phyloP scores from a whole-genome alignment of 2,329 filamentous ascomycete species.

The Cladosporium phlei region DNA sequence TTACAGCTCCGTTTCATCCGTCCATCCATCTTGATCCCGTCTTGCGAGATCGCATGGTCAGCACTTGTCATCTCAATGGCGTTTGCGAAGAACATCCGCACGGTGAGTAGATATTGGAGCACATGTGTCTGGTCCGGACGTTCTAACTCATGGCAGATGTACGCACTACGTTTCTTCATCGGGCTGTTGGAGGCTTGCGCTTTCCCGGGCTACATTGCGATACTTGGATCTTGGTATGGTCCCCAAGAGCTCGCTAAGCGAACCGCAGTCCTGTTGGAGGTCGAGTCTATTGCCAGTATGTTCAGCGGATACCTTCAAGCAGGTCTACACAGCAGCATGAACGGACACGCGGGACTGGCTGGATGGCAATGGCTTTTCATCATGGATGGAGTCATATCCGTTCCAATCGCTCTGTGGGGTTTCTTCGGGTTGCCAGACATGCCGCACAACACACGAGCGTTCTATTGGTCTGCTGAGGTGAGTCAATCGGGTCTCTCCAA shows the following conservation, averaged over 20 bases:
- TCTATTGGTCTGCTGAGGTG: conserved; percentile 14
- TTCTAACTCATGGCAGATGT: neutral
- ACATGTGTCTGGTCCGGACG: neutral
- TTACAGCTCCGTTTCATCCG: conserved; percentile 1
- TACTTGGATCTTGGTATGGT: conserved; percentile 41
- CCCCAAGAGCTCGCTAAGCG: conserved; percentile 35
- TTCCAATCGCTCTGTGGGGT: neutral
- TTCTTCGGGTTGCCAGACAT: conserved; percentile 1
- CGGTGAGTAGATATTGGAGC: neutral
- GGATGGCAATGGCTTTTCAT: conserved; percentile 43
- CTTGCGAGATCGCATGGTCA: neutral
- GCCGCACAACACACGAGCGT: conserved; percentile 3
- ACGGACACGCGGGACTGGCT: conserved; percentile 34
- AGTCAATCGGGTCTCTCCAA: neutral
- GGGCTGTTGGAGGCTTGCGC: neutral
- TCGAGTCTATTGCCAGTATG: conserved; percentile 1
- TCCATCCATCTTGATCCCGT: neutral
- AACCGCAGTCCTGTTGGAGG: conserved; percentile 31
- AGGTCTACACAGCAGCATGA: conserved; percentile 26
- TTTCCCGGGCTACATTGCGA: conserved; percentile 33
- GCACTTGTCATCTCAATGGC: neutral
- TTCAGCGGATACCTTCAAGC: conserved; percentile 15
- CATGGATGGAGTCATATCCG: conserved; percentile 1
- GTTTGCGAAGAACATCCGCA: neutral
- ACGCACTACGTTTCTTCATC: neutral